phyloP scores from a whole-genome alignment of 352 stramenopile species.

The Pythium oligandrum region DNA sequence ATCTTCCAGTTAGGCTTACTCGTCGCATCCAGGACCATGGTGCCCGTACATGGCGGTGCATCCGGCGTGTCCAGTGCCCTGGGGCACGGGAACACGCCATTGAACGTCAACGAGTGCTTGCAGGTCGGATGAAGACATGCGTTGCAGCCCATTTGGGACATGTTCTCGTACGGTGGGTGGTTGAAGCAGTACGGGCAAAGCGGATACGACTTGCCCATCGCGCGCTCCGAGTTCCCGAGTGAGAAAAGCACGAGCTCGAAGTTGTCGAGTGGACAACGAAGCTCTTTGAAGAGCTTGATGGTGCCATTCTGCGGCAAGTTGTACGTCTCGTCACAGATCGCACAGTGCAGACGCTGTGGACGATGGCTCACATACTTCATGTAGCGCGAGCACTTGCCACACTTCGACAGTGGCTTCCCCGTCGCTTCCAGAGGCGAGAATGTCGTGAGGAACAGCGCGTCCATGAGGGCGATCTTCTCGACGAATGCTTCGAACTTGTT shows the following conservation, averaged over 20 bases:
- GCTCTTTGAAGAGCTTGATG: constrained; percentile 38
- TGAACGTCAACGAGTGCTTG: constrained; percentile 32
- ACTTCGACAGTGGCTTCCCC: constrained; percentile 42
- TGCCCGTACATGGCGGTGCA: constrained; percentile 22
- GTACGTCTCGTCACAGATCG: constrained; percentile 44
- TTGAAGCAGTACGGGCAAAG: constrained; percentile 54
- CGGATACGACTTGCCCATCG: constrained; percentile 38
- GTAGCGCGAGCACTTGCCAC: constrained; percentile 45
- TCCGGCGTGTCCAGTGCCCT: constrained; percentile 10
- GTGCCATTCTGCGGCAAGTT: constrained; percentile 25
- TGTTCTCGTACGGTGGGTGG: constrained; percentile 31
- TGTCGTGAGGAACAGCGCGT: constrained; percentile 62
- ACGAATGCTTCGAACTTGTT: constrained; percentile 56
- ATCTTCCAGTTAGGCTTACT: constrained; percentile 53
- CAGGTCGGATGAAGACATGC: constrained; percentile 39
- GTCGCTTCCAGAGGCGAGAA: constrained; percentile 42
- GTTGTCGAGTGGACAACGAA: constrained; percentile 44
- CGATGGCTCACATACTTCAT: constrained; percentile 51
- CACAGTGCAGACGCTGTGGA: constrained; percentile 39
- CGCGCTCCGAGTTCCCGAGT: constrained; percentile 34
- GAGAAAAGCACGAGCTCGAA: constrained; percentile 57
- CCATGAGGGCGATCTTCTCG: constrained; percentile 43
- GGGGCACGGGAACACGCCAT: constrained; percentile 39
- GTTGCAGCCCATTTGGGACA: constrained; percentile 36
- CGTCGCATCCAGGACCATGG: constrained; percentile 41